These are phyloP conservation scores for Oleoguttula mirabilis DNA, from an alignment of 495 filamentous ascomycete species.

Conservation along the genomic window DNA sequence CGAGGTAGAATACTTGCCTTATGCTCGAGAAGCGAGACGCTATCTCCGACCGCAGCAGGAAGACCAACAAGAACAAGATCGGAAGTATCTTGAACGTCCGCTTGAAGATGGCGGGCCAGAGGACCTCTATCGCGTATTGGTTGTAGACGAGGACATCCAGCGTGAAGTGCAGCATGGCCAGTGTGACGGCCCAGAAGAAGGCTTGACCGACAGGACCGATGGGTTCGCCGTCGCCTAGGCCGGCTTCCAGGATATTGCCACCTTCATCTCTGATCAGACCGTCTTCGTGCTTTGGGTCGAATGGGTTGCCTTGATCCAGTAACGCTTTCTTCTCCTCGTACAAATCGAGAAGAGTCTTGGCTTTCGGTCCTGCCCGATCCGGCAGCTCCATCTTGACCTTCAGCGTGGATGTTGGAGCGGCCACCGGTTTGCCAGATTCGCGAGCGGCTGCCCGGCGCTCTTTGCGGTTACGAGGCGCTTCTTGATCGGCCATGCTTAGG, in stretches of 20 bases:
- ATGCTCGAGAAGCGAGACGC: constrained; percentile 24
- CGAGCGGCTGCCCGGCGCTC: constrained; percentile 25
- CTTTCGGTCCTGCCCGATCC: constrained; percentile 41
- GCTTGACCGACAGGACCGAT: constrained; percentile 47
- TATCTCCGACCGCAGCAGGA: constrained; percentile 40
- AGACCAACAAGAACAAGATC: constrained; percentile 51
- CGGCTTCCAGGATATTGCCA: constrained; percentile 21
- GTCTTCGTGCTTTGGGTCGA: constrained; percentile 21
- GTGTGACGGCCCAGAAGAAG: constrained; percentile 54
- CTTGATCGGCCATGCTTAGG: not conserved
- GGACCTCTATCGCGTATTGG: constrained; percentile 67
- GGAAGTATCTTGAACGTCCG: constrained; percentile 39
- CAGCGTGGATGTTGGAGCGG: constrained; percentile 9
- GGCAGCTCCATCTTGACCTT: constrained; percentile 39
- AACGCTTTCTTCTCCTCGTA: constrained; percentile 48
- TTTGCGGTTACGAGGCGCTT: constrained; percentile 36
- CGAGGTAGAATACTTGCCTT: constrained; percentile 51
- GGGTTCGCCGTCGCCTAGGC: constrained; percentile 23
- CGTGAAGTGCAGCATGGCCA: constrained; percentile 74
- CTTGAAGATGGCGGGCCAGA: constrained; percentile 43
- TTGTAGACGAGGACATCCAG: constrained; percentile 83
- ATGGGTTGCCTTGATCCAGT: constrained; percentile 28
- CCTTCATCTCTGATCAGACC: constrained; percentile 26
- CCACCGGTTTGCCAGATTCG: constrained; percentile 12
- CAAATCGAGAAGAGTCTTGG: constrained; percentile 52